Evolutionary conservation across 257 asterid genomes (phyloP).

Genomic region (Salvia hispanica): DNA sequence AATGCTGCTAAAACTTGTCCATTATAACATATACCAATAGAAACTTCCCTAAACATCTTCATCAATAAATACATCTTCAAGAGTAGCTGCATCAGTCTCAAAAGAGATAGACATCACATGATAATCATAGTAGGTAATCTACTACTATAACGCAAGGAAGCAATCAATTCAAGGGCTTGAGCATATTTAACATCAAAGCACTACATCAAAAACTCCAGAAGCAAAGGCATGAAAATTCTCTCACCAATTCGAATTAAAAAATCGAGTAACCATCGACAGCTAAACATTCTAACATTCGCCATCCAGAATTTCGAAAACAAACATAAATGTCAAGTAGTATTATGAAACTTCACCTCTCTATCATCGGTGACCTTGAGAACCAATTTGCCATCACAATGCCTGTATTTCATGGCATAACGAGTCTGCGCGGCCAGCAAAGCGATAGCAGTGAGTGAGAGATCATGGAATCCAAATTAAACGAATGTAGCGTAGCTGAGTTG

Average conservation of each 20-base stretch:
- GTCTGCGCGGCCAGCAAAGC: slow-evolving; percentile 49
- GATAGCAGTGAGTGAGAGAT: slow-evolving; percentile 1
- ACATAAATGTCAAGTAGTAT: background rate
- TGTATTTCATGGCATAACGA: slow-evolving; percentile 80
- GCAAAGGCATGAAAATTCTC: background rate
- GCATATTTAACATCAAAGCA: background rate
- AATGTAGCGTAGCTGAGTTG: background rate
- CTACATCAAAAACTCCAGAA: background rate
- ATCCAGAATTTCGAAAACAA: background rate
- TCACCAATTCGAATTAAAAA: background rate
- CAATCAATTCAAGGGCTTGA: background rate
- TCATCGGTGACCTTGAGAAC: slow-evolving; percentile 90
- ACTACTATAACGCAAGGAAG: background rate
- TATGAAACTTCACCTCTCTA: slow-evolving; percentile 55
- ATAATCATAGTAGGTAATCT: too few species aligned
- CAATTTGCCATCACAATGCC: slow-evolving; percentile 87
- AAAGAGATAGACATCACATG: background rate
- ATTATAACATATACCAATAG: background rate
- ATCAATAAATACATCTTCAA: background rate
- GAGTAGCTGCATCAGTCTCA: background rate
- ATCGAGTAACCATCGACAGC: background rate
- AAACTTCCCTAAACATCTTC: background rate
- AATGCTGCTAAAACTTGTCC: background rate
- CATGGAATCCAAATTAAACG: background rate
- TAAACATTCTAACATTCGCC: slow-evolving; percentile 1